phyloP scores from a whole-genome alignment of 371 early-diverging fungal species.

The Nematocida ausubeli region DNA sequence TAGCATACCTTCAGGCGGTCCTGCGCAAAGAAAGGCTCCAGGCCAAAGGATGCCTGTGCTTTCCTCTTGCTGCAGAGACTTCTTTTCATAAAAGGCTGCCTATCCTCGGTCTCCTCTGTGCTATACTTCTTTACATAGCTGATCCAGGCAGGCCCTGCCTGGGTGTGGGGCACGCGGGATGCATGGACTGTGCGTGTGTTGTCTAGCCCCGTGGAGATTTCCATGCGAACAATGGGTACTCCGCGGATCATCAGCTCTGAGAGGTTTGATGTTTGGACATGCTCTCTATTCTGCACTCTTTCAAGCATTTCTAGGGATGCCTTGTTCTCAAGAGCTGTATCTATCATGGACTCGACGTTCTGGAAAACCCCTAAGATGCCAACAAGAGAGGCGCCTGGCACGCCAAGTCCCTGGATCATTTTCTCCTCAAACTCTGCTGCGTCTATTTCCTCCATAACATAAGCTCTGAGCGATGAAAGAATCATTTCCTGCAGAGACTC shows the following conservation, averaged over 20 bases:
- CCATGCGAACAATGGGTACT: neutral
- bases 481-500: slow-evolving; percentile 62
- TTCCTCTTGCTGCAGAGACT: slow-evolving; percentile 24
- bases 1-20: slow-evolving; percentile 35
- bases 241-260: slow-evolving; percentile 23
- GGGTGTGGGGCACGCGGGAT: neutral
- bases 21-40: slow-evolving; percentile 44
- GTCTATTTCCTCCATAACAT: slow-evolving; percentile 77
- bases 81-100: slow-evolving; percentile 43
- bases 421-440: slow-evolving; percentile 80
- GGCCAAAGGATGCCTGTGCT: slow-evolving; percentile 14
- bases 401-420: slow-evolving; percentile 71
- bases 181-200: neutral
- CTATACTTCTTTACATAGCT: slow-evolving; percentile 33
- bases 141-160: slow-evolving; percentile 13
- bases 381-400: slow-evolving; percentile 41
- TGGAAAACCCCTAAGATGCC: slow-evolving; percentile 64
- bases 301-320: slow-evolving; percentile 40
- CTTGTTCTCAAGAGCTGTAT: slow-evolving; percentile 58
- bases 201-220: neutral
- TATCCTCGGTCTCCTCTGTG: neutral
- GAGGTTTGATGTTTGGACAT: neutral
- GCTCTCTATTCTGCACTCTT: slow-evolving; percentile 3
- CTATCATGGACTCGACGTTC: slow-evolving; percentile 60
- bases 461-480: slow-evolving; percentile 73